phyloP scores from a whole-genome alignment of 2,329 filamentous ascomycete species.

The Botrytis elliptica region DNA sequence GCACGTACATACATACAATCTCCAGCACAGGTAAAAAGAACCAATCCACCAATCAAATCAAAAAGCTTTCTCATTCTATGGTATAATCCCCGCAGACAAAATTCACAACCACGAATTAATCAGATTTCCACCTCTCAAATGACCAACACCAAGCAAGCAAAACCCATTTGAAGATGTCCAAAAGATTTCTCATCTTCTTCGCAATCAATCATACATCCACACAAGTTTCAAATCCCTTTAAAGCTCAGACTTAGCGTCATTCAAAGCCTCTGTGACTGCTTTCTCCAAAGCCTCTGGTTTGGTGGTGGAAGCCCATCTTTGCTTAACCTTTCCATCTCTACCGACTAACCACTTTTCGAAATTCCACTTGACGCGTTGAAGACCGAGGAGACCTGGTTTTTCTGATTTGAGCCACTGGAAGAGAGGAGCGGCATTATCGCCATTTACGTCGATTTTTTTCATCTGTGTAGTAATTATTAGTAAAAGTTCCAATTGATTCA shows the following conservation, averaged over 20 bases:
- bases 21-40: background rate
- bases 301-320: constrained; percentile 81
- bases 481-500: accelerated
- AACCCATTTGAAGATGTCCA: background rate
- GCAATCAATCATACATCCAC: background rate
- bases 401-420: constrained; percentile 73
- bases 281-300: constrained; percentile 81
- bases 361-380: constrained; percentile 98
- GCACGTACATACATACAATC: background rate
- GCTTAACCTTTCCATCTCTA: constrained; percentile 80
- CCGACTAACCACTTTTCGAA: constrained; percentile 98
- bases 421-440: constrained; percentile 73
- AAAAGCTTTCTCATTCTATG: background rate
- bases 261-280: constrained; percentile 66
- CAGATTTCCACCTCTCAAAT: background rate
- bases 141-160: background rate
- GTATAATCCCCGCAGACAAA: background rate
- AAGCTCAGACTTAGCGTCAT: constrained; percentile 25
- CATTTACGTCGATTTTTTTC: constrained; percentile 93
- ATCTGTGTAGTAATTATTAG: constrained; percentile 41
- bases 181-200: background rate
- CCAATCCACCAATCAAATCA: background rate
- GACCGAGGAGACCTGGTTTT: constrained; percentile 79
- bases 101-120: background rate
- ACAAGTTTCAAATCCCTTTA: background rate